Conservation (phyloP, 441 rosid genomes). For the Adansonia gregorii region DNA sequence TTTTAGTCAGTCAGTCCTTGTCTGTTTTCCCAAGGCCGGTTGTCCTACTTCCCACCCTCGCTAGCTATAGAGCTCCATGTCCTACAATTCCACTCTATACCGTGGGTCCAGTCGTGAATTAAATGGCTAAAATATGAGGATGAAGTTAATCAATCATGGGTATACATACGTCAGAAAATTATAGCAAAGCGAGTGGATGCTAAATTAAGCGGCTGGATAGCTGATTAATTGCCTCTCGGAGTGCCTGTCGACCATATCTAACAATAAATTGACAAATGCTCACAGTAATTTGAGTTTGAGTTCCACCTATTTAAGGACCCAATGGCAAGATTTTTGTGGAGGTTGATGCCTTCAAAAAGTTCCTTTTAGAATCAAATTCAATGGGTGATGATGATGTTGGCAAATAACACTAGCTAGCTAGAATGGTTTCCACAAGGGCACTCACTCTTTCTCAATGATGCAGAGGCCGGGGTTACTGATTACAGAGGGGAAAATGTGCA, state of each 20-base stretch:
- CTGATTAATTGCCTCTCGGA: neutral
- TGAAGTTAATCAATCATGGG: neutral
- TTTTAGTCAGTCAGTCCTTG: neutral
- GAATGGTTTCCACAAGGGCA: slow-evolving; percentile 42
- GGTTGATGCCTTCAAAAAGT: neutral
- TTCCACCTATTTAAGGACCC: neutral
- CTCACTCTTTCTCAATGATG: slow-evolving; percentile 25
- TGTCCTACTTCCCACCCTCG: neutral
- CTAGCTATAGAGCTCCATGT: neutral
- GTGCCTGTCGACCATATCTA: neutral
- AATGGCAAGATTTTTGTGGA: neutral
- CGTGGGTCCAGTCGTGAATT: neutral
- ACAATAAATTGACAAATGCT: neutral
- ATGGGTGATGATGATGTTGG: slow-evolving; percentile 22
- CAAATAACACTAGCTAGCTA: neutral
- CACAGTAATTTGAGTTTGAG: neutral
- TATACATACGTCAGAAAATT: neutral
- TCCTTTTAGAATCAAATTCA: slow-evolving; percentile 1
- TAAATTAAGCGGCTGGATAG: neutral
- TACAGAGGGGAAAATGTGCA: slow-evolving; percentile 15
- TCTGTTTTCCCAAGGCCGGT: neutral
- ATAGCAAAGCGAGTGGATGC: neutral
- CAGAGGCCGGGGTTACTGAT: neutral
- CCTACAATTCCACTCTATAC: neutral
- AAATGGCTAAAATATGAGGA: neutral